Conservation (phyloP, 2,329 filamentous ascomycete species). For the Coniella lustricola region DNA sequence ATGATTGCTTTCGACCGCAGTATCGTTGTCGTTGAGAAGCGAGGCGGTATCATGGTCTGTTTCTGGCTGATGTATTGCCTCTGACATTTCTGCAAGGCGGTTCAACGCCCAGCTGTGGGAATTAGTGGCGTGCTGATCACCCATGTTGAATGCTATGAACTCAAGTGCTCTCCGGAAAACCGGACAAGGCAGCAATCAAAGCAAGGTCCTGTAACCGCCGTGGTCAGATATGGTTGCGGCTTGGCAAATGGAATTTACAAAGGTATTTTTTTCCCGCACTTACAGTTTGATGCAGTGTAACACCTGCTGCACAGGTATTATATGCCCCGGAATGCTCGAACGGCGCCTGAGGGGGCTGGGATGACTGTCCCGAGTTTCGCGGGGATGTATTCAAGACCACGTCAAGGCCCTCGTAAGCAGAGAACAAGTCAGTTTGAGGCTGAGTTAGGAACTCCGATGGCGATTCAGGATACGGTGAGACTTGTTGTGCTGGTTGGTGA, state of each 20-base stretch:
- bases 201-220: no score
- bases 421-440: constrained; percentile 9
- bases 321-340: background rate
- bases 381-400: constrained; percentile 10
- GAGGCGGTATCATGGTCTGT: background rate
- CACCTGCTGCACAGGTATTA: background rate
- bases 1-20: background rate
- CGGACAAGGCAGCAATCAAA: no score
- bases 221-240: background rate
- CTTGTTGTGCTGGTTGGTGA: constrained; percentile 13
- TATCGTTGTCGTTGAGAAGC: background rate
- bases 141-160: no score
- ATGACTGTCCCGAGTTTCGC: background rate
- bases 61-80: background rate
- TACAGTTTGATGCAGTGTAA: background rate
- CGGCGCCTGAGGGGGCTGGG: background rate
- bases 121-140: no score
- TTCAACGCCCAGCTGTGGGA: no score
- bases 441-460: constrained; percentile 8
- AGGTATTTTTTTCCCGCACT: background rate
- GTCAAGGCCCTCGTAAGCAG: constrained; percentile 12
- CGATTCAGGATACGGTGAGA: constrained; percentile 6
- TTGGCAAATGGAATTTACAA: background rate
- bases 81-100: no score
- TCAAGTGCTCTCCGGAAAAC: background rate